Evolutionary conservation across 2,329 filamentous ascomycete genomes (phyloP), one percentile per base, ranked within the genome.

Genomic region (Biscogniauxia mediterranea): DNA sequence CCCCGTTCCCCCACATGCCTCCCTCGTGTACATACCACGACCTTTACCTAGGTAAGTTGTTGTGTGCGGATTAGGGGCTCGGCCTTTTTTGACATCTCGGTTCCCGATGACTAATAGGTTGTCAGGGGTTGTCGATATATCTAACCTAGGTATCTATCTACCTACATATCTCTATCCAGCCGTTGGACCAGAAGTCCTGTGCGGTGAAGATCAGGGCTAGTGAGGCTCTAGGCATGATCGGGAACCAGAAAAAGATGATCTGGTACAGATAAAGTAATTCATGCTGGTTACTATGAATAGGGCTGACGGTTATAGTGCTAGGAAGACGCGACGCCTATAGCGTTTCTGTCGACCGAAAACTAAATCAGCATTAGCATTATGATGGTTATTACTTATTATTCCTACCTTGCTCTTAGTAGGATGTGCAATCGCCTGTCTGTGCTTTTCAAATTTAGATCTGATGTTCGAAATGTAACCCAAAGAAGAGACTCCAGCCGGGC

Each of bases 381-480:
- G 50, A 28, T 25, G 21, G 8, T 23, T n/a, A 25, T 26, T 26
- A 26, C 19, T 38, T 46, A 55, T 32, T 55, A 55, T 55, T 38
- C 23, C 54, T 19, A 28, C 54, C 54, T 38, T 55, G 54, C 26
- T 8, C 54, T 55, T 55, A 55, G 7, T 20, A 55, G 11, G 28
- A 55, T 55, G 54, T 32, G 28, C 54, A 46, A 32, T 23, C 32
- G 13, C 28, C 20, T 42, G 54, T 55, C 54, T 55, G 54, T 55
- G 54, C 54, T 42, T 52, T 20, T 52, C 51, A 52, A 52, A 46
- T 46, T 46, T 11, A 46, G 38, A 46, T 46, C 38, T 46, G 38
- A 46, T 46, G 15, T 46, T 46, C 38, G 11, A 46, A 46, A 46
- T 46, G 38, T n/a, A 46, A 46, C 38, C 38, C 38, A 15, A 46